Evolutionary conservation across 805 yeast species (phyloP), one percentile per base, ranked within the genome.

Genomic region (Suhomyces canberraensis): DNA sequence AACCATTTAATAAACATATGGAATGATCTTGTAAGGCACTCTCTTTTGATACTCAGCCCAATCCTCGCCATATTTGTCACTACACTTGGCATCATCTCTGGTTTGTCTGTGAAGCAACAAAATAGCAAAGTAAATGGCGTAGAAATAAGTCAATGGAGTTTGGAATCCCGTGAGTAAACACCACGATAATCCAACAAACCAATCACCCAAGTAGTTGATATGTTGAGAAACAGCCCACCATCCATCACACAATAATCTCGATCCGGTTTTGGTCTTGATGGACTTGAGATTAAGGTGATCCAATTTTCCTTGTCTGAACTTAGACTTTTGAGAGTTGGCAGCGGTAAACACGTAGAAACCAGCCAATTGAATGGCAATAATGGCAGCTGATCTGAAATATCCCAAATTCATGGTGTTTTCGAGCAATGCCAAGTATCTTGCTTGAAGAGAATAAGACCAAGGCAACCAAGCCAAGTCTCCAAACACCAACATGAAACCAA

Each of bases 141-240:
- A 93, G 63, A 85, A 93, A 56, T 91, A 93, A 0, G 98, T 87
- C 51, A 91, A 66, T 4, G 87, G 83, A 1, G 95, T 82, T 41
- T 69, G 70, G 48, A 81, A 76, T 8, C 95, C 95, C 2, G 97
- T 87, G 8, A 95, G 82, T 45, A 93, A 68, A 60, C 96, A 88
- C 95, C 96, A 91, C 30, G 95, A 79, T 68, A 85, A 71, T 0
- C 96, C 87, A 53, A 89, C 81, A 28, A 93, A 57, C 90, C 96
- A 88, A 65, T 93, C 98, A 29, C 98, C 98, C 40, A 90, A 74
- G 61, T 93, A 93, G 57, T 93, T 93, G 55, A 87, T 88, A 59
- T 93, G 98, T 48, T 95, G 95, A 5, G 95, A 80, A 14, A 71
- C 59, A 2, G 84, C 84, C 98, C 98, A 93, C 98, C 98, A 93